Evolutionary conservation across 2,329 filamentous ascomycete species (phyloP).

Genomic region (Pestalotiopsis sp.): DNA sequence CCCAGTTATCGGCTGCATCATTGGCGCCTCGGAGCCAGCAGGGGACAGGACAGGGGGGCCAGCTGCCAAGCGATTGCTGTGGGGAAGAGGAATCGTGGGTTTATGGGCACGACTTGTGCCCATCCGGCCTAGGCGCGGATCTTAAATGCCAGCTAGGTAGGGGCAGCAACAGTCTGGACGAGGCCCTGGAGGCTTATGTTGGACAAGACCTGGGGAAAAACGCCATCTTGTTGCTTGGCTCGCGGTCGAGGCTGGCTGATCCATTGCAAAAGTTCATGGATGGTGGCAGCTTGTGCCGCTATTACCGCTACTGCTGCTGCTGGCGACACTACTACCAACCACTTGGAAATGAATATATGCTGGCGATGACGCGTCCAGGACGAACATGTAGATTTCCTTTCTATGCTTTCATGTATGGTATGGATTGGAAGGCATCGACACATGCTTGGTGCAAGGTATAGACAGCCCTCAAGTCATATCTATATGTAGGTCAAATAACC

Average conservation of each 20-base stretch:
- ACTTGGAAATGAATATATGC: too few relatives aligned
- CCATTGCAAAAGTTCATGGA: too few relatives aligned
- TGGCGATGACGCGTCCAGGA: too few relatives aligned
- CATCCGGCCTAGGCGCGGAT: constrained; percentile 2
- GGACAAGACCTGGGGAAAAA: not conserved
- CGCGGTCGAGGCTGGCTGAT: not conserved
- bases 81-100: not conserved
- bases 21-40: not conserved
- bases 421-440: too few relatives aligned
- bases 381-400: too few relatives aligned
- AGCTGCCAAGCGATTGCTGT: not conserved
- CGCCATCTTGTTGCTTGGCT: not conserved
- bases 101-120: not conserved
- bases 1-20: not conserved
- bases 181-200: not conserved
- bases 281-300: too few relatives aligned
- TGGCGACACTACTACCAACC: too few relatives aligned
- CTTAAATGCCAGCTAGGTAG: not conserved
- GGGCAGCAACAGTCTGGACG: not conserved
- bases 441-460: not conserved
- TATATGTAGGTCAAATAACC: not conserved
- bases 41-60: not conserved
- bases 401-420: too few relatives aligned
- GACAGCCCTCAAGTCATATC: not conserved
- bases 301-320: too few relatives aligned